Base-by-base conservation (phyloP, 768 basidiomycete genomes). In the Suillus hirtellus region DNA sequence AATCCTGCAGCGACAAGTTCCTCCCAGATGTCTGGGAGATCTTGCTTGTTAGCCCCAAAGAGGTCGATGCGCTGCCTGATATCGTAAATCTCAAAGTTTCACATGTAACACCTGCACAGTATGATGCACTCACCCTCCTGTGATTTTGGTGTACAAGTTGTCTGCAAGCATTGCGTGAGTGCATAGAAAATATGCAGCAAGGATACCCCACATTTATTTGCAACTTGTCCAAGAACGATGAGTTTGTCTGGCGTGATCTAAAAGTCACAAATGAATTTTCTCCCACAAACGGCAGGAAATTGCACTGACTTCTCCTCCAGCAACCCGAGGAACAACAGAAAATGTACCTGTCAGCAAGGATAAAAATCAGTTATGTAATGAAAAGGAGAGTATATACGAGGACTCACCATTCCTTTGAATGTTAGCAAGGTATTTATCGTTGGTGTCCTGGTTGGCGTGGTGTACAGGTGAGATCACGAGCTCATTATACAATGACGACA, bases 361-460 rank as follows among this genome's bases (percentile, higher is more conserved):
- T 55, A 10, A 17, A 14, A 12, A n/a, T 12, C 12, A 12, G n/a
- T 35, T 2, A 44, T 46, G 46, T 46, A 34, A 6, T 49, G 24
- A 3, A 17, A 49, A 27, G 27, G 49, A 4, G n/a, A n/a, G n/a
- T n/a, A 6, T 43, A 46, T 50, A 17, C 8, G n/a, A 12, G 3
- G 49, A 35, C 66, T 56, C 50, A 73, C 87, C 87, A 63, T 87
- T 84, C 27, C 89, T 80, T 68, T 91, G 89, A 38, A 91, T 89
- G 67, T 91, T 91, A 9, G 86, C 89, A 60, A 91, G 72, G 72
- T 81, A 89, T 60, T 79, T 72, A 68, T 90, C 89, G 66, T 90
- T 90, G 2, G 89, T 90, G 64, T 89, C 89, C 70, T 90, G 89
- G 59, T 88, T 86, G 64, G 86, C 80, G 65, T 87, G 87, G 67